Base-by-base conservation (phyloP, 176 grass and related monocot genomes). In the Lolium perenne region DNA sequence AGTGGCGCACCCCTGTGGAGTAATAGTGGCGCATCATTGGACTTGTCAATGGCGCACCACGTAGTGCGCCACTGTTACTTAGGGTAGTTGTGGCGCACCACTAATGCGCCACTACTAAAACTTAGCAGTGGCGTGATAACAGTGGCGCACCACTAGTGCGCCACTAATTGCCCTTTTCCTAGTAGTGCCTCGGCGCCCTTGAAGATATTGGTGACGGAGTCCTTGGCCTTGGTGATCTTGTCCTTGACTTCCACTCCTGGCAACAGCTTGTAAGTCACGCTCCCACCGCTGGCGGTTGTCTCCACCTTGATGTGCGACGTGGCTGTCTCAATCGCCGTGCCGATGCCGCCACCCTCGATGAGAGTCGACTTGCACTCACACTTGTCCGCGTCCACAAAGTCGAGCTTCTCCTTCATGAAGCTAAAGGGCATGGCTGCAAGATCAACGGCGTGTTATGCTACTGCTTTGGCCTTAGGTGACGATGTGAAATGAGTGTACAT, bases 171-270 rank as follows among this genome's bases (percentile, higher is more conserved):
- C n/a, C n/a, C n/a, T n/a, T n/a, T n/a, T n/a, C n/a, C n/a, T n/a
- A n/a, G n/a, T n/a, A n/a, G n/a, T n/a, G n/a, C 89, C 87, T 97
- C 91, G 7, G 84, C 92, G 3, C 75, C 70, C 80, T 93, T 97
- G 64, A 95, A 82, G 38, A 90, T 83, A 47, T 6, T 41, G 6
- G 83, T 88, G 57, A 92, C 35, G 0, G 85, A 61, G 10, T 81
- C 82, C 85, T 95, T 92, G 46, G 93, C 82, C 89, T 90, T 87
- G 20, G 62, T 57, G 6, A 76, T 48, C 73, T 92, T 82, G 17
- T 89, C 91, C 1, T 78, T 88, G 22, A 78, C 54, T 38, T 87
- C 68, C 16, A 86, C 90, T 1, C 88, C 90, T 0, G 91, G 87
- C 21, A 97, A 41, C 12, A 85, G 89, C 86, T 91, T 86, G 71